These are phyloP conservation scores for Penicillium thymicola DNA, from an alignment of 2,329 filamentous ascomycete species.

Conservation along the genomic window DNA sequence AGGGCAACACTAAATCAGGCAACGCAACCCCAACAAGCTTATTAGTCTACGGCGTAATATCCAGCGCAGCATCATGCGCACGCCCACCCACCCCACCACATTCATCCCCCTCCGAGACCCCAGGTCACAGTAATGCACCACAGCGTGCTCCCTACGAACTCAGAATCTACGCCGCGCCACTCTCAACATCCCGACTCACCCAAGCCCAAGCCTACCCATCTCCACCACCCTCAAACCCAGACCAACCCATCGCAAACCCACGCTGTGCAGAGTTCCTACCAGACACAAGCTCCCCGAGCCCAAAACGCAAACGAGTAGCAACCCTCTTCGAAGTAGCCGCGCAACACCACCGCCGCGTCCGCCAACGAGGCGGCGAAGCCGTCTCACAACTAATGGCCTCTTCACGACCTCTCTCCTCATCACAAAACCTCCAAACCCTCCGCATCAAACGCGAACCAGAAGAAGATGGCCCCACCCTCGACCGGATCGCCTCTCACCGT, in stretches of 20 bases:
- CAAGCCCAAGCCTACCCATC: constrained; percentile 35
- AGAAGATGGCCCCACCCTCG: constrained; percentile 27
- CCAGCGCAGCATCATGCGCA: constrained; percentile 25
- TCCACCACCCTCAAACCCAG: constrained; percentile 25
- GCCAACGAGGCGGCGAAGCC: constrained; percentile 39
- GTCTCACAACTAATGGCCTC: constrained; percentile 42
- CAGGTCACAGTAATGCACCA: constrained; percentile 7
- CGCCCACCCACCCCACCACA: constrained; percentile 37
- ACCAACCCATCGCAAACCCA: constrained; percentile 11
- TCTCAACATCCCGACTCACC: constrained; percentile 34
- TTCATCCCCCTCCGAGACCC: constrained; percentile 29
- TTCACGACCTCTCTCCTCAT: constrained; percentile 27
- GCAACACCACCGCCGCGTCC: constrained; percentile 41
- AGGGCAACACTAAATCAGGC: constrained; percentile 18
- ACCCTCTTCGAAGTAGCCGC: constrained; percentile 42
- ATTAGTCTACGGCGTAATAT: constrained; percentile 40
- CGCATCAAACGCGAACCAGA: constrained; percentile 39
- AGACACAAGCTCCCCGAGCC: constrained; percentile 39
- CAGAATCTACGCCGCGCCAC: constrained; percentile 37
- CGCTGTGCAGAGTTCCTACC: constrained; percentile 37
- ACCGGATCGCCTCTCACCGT: constrained; percentile 28
- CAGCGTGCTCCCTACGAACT: constrained; percentile 27
- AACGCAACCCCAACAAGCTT: constrained; percentile 33
- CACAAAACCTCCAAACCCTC: constrained; percentile 30
- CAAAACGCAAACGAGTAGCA: constrained; percentile 44